Percentiles rank a stretch among this genome's conserved stretches.
These are phyloP conservation scores for Pyrenochaeta sp. DNA, from an alignment of 2,329 filamentous ascomycete genomes.

Conservation along the genomic window DNA sequence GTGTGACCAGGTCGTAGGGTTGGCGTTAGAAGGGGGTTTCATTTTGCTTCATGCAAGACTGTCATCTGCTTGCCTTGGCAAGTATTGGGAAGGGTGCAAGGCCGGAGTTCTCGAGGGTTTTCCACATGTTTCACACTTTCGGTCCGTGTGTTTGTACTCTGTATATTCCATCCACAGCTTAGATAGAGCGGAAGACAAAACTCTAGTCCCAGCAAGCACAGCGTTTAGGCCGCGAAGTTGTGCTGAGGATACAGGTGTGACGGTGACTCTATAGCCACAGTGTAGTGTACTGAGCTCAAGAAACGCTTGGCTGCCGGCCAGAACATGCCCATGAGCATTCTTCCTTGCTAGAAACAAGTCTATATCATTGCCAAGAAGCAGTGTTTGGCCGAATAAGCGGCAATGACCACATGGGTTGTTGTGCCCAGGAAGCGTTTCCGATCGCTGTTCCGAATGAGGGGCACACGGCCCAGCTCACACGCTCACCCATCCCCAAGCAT, in stretches of 20 bases:
- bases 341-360: constrained; percentile 7
- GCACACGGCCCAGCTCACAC: neutral
- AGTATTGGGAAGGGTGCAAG: constrained; percentile 6
- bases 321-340: constrained; percentile 1
- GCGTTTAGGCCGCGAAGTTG: neutral
- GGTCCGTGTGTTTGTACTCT: constrained; percentile 1
- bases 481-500: neutral
- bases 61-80: constrained; percentile 14
- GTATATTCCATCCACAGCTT: neutral
- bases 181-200: constrained; percentile 1
- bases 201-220: neutral
- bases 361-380: constrained; percentile 9
- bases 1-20: constrained; percentile 18
- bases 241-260: neutral
- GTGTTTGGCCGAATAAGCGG: constrained; percentile 10
- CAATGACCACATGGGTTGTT: neutral
- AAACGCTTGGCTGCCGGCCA: constrained; percentile 11
- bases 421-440: constrained; percentile 1
- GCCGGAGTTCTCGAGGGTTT: constrained; percentile 14
- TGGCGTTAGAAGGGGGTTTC: constrained; percentile 25
- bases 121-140: constrained; percentile 5
- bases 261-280: neutral
- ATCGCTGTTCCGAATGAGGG: constrained; percentile 2
- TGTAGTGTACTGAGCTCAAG: neutral
- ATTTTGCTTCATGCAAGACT: constrained; percentile 20